A percentile compares a stretch with the other conserved stretches of the same genome.
Evolutionary conservation across 1,284 basidiomycete species (phyloP).

Genomic region (Tremellales sp.): DNA sequence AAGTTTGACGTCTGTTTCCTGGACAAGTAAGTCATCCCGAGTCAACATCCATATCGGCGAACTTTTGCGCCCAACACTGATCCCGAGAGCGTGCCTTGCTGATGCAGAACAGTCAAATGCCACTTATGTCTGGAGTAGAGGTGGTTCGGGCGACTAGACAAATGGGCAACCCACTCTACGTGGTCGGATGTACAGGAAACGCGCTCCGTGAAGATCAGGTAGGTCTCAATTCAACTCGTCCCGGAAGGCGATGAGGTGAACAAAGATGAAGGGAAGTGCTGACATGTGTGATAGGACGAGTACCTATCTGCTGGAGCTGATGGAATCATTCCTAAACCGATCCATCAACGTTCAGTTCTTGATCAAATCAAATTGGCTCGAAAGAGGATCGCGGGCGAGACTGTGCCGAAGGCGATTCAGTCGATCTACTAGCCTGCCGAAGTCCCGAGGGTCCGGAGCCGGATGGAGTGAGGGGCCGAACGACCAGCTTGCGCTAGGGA

Average conservation of each 20-base stretch:
- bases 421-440: background rate
- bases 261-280: background rate
- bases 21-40: conserved; percentile 58
- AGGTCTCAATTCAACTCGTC: background rate
- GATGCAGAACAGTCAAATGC: conserved; percentile 50
- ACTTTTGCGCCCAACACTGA: background rate
- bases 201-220: conserved; percentile 58
- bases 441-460: too few relatives aligned
- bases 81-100: background rate
- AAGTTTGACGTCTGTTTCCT: conserved; percentile 70
- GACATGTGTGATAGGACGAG: conserved; percentile 56
- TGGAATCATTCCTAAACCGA: conserved; percentile 40
- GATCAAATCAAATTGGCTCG: conserved; percentile 37
- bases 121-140: conserved; percentile 71
- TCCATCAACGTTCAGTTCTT: conserved; percentile 39
- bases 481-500: too few relatives aligned
- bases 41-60: background rate
- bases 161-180: conserved; percentile 65
- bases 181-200: conserved; percentile 65
- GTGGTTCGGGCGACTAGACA: conserved; percentile 63
- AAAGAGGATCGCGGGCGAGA: conserved; percentile 29
- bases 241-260: background rate
- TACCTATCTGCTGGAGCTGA: conserved; percentile 73
- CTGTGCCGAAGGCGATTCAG: conserved; percentile 14
- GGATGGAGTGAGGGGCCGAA: too few relatives aligned